Conservation (phyloP, 225 moss, liverwort and hornwort species). For the Sphagnum tenellum region DNA sequence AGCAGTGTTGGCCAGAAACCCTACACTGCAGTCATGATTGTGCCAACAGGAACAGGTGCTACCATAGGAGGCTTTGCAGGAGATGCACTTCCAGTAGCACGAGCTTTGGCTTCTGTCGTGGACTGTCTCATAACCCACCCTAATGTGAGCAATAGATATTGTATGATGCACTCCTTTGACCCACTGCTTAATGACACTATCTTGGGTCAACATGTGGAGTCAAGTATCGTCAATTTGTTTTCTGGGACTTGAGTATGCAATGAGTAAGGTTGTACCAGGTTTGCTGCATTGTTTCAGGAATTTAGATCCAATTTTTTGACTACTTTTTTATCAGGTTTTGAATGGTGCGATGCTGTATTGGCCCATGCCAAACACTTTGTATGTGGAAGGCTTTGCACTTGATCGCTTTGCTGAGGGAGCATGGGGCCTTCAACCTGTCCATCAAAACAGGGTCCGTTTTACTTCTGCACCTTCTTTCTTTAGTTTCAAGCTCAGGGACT, state of each 20-base stretch:
- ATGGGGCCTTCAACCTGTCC: conserved; percentile 92
- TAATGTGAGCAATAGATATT: conserved; percentile 29
- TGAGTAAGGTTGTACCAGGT: no score
- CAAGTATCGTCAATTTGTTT: no score
- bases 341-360: conserved; percentile 96
- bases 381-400: conserved; percentile 89
- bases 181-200: not conserved
- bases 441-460: conserved; percentile 68
- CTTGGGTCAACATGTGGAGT: no score
- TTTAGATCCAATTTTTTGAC: not conserved
- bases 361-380: conserved; percentile 71
- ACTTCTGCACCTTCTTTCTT: not conserved
- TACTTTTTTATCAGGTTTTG: conserved; percentile 43
- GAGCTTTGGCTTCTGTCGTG: conserved; percentile 76
- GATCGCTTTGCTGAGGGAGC: conserved; percentile 88
- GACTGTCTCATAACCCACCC: conserved; percentile 92
- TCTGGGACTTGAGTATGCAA: no score
- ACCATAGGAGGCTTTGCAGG: conserved; percentile 89
- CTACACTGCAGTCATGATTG: conserved; percentile 86
- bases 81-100: conserved; percentile 81
- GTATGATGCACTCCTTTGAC: not conserved
- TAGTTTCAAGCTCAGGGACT: no score
- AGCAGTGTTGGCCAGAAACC: conserved; percentile 46
- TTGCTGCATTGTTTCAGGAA: no score
- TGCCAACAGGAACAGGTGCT: conserved; percentile 94